Evolutionary conservation across 305 asterid genomes (phyloP).

Genomic region (Fraxinus dipetala): DNA sequence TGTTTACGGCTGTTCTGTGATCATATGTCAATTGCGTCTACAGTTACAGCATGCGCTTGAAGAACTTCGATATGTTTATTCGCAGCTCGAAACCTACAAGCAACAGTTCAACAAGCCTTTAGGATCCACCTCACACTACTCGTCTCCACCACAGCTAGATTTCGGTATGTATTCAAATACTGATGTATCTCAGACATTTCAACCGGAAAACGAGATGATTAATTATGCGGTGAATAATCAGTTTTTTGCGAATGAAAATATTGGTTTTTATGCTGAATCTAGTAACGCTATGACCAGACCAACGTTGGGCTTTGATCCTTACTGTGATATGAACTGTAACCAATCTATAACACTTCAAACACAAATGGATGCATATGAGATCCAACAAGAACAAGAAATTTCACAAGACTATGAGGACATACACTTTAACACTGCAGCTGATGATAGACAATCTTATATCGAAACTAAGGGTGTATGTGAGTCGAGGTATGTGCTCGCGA

Average conservation of each 20-base stretch:
- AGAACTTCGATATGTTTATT: conserved; percentile 29
- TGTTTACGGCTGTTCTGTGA: conserved; percentile 40
- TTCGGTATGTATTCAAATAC: neutral
- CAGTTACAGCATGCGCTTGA: conserved; percentile 24
- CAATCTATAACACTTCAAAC: conserved; percentile 19
- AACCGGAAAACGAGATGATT: conserved; percentile 15
- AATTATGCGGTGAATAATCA: neutral
- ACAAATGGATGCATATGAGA: conserved; percentile 23
- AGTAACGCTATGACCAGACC: conserved; percentile 13
- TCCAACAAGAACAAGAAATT: conserved; percentile 12
- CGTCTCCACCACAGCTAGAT: conserved; percentile 13
- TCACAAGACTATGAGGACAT: conserved; percentile 17
- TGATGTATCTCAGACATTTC: neutral
- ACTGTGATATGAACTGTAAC: conserved; percentile 12
- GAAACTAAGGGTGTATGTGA: conserved; percentile 36
- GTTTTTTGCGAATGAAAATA: conserved; percentile 12
- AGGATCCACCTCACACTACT: neutral
- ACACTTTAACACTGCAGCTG: conserved; percentile 17
- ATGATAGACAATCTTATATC: conserved; percentile 40
- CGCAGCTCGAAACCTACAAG: conserved; percentile 29
- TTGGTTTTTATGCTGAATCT: conserved; percentile 4
- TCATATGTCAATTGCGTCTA: conserved; percentile 33
- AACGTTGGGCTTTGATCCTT: conserved; percentile 13
- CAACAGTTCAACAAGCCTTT: conserved; percentile 11
- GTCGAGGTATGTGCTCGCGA: conserved; percentile 37